These are phyloP conservation scores for Stemphylium lycopersici DNA, from an alignment of 2,329 filamentous ascomycete genomes.

Conservation along the genomic window DNA sequence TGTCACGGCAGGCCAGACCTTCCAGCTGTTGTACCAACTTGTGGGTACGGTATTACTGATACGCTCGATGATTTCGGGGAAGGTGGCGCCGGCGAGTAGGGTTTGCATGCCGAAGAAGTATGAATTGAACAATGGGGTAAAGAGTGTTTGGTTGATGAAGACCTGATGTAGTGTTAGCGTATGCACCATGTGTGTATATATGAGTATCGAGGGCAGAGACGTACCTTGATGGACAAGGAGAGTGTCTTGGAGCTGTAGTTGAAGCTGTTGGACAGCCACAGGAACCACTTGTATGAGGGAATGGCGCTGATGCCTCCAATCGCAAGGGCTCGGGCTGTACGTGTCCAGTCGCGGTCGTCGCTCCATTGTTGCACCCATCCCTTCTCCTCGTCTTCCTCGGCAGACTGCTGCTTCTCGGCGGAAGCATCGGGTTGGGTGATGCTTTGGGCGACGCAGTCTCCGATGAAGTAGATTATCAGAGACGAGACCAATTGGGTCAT, in stretches of 20 bases:
- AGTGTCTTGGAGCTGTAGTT: conserved; percentile 77
- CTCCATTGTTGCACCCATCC: conserved; percentile 50
- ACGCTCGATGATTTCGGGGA: conserved; percentile 70
- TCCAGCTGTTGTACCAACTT: conserved; percentile 78
- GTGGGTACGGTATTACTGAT: conserved; percentile 77
- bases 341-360: conserved; percentile 53
- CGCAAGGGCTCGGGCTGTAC: conserved; percentile 73
- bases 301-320: conserved; percentile 78
- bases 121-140: conserved; percentile 70
- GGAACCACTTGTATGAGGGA: conserved; percentile 82
- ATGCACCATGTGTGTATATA: neutral
- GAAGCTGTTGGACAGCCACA: conserved; percentile 80
- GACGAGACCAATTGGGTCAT: conserved; percentile 79
- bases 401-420: neutral
- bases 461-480: conserved; percentile 77
- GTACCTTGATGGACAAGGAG: conserved; percentile 71
- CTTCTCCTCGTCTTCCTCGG: conserved; percentile 28
- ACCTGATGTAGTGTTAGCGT: conserved; percentile 54
- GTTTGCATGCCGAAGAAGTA: conserved; percentile 61
- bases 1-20: conserved; percentile 87
- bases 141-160: conserved; percentile 76
- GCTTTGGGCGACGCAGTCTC: conserved; percentile 78
- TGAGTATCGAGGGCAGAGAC: neutral
- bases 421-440: conserved; percentile 50
- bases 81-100: conserved; percentile 63